These are phyloP conservation scores for Candida broadrunensis DNA, from an alignment of 805 yeast genomes.

Conservation along the genomic window DNA sequence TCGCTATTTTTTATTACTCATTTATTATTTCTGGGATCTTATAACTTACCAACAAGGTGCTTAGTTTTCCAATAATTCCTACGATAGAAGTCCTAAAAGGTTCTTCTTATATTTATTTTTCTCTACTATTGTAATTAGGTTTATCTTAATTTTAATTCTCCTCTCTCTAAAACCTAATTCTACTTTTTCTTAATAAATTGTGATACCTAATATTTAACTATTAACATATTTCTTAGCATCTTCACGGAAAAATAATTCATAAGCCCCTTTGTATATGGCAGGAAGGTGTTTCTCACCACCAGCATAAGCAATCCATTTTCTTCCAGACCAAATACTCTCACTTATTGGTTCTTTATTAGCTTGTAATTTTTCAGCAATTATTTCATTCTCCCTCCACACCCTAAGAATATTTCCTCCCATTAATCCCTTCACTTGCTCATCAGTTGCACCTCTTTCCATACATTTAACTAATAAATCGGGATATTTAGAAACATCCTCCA, in stretches of 20 bases:
- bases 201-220: too few relatives aligned
- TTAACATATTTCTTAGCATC: too few relatives aligned
- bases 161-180: too few relatives aligned
- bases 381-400: slow-evolving; percentile 45
- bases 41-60: too few relatives aligned
- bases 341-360: slow-evolving; percentile 14
- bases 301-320: slow-evolving; percentile 40
- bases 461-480: slow-evolving; percentile 40
- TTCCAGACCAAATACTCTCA: slow-evolving; percentile 40
- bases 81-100: too few relatives aligned
- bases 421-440: slow-evolving; percentile 39
- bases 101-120: too few relatives aligned
- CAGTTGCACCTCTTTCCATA: slow-evolving; percentile 38
- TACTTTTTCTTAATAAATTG: too few relatives aligned
- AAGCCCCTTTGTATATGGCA: slow-evolving; percentile 24
- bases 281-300: slow-evolving; percentile 33
- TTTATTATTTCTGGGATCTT: too few relatives aligned
- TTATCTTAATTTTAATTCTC: too few relatives aligned
- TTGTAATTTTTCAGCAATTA: slow-evolving; percentile 15
- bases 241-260: neutral
- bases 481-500: slow-evolving; percentile 56
- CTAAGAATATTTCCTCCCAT: slow-evolving; percentile 47
- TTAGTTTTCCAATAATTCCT: too few relatives aligned
- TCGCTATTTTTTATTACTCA: too few relatives aligned
- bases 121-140: too few relatives aligned